Conservation (phyloP, 352 stramenopile species). For the Phytophthora aleatoria region DNA sequence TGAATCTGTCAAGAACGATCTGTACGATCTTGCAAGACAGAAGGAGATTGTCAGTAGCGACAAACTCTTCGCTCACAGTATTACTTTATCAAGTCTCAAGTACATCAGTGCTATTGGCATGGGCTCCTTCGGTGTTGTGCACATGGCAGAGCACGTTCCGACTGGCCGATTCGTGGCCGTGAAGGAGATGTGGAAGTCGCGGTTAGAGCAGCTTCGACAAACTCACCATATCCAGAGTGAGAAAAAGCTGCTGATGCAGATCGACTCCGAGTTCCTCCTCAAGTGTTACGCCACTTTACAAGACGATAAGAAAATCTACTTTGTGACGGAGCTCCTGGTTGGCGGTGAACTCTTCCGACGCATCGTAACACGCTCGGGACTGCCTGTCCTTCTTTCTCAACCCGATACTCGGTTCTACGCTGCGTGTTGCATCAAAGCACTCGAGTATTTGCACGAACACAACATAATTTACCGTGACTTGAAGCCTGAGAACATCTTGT, state of each 20-base stretch:
- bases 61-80: constrained; percentile 51
- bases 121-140: constrained; percentile 94
- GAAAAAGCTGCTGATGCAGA: constrained; percentile 92
- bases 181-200: constrained; percentile 50
- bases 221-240: constrained; percentile 97
- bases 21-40: constrained; percentile 39
- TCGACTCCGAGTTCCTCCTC: constrained; percentile 96
- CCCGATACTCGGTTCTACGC: constrained; percentile 56
- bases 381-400: constrained; percentile 72
- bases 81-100: constrained; percentile 64
- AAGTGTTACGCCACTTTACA: constrained; percentile 94
- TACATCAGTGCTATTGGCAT: constrained; percentile 81
- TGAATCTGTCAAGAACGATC: constrained; percentile 34
- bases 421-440: constrained; percentile 64
- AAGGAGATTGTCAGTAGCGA: constrained; percentile 42
- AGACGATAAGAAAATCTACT: constrained; percentile 94
- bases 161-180: constrained; percentile 57
- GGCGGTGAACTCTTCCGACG: constrained; percentile 80
- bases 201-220: constrained; percentile 47
- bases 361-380: constrained; percentile 46
- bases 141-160: constrained; percentile 91
- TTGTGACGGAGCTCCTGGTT: constrained; percentile 96
- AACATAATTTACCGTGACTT: constrained; percentile 82
- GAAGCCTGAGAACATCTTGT: constrained; percentile 80
- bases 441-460: constrained; percentile 72